Evolutionary conservation across 495 filamentous ascomycete species (phyloP).

Genomic region (Podospora tetraspora): DNA sequence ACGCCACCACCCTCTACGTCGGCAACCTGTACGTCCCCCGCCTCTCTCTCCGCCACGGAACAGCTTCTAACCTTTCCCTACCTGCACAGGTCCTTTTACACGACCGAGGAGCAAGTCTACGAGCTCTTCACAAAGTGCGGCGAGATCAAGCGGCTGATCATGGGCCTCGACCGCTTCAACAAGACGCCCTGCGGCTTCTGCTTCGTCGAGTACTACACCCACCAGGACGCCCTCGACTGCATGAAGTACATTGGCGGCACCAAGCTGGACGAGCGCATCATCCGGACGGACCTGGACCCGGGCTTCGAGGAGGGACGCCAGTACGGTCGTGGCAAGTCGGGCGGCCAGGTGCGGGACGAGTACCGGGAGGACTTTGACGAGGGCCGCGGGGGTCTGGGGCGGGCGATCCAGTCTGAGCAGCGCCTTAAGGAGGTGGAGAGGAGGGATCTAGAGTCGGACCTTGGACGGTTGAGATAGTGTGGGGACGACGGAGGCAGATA

Average conservation of each 20-base stretch:
- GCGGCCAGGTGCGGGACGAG: conserved; percentile 95
- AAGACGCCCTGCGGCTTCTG: conserved; percentile 99
- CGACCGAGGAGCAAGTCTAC: conserved; percentile 97
- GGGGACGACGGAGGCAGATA: conserved; percentile 38
- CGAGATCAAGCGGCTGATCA: conserved; percentile 96
- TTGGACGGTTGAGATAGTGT: conserved; percentile 42
- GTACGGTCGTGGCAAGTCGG: conserved; percentile 85
- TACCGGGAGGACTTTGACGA: conserved; percentile 96
- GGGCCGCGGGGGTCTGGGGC: conserved; percentile 71
- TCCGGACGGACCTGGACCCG: conserved; percentile 92
- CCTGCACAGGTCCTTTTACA: conserved; percentile 85
- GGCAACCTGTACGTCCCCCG: conserved; percentile 73
- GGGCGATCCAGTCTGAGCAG: conserved; percentile 60
- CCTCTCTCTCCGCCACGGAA: neutral
- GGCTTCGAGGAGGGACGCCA: conserved; percentile 94
- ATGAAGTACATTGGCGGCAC: conserved; percentile 98
- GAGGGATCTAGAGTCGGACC: conserved; percentile 45
- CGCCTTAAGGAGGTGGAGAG: conserved; percentile 54
- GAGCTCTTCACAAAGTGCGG: conserved; percentile 96
- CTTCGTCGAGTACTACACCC: conserved; percentile 98
- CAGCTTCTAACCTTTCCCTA: neutral
- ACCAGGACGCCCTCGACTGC: conserved; percentile 92
- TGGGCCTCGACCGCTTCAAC: conserved; percentile 93
- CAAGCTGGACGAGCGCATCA: conserved; percentile 96
- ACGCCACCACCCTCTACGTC: conserved; percentile 94